Evolutionary conservation across 2,329 filamentous ascomycete species (phyloP).

Genomic region (Botrytis elliptica): DNA sequence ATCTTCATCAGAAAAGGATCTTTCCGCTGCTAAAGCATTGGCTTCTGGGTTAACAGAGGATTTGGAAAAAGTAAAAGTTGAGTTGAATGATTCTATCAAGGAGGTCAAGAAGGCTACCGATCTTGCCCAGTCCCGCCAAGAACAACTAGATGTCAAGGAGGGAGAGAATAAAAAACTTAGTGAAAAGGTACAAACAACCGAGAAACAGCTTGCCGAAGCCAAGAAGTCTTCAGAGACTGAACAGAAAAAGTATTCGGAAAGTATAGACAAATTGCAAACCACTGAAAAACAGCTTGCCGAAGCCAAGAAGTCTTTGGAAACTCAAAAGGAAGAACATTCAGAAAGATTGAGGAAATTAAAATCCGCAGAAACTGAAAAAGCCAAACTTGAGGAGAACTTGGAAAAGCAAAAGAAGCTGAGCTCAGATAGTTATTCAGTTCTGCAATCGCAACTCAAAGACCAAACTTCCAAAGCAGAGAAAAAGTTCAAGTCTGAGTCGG

Average conservation of each 20-base stretch:
- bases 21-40: slow-evolving; percentile 70
- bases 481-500: slow-evolving; percentile 26
- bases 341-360: background rate
- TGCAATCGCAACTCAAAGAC: slow-evolving; percentile 28
- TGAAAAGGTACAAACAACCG: slow-evolving; percentile 32
- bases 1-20: slow-evolving; percentile 64
- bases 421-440: slow-evolving; percentile 27
- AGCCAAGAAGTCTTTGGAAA: slow-evolving; percentile 30
- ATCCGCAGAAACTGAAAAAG: slow-evolving; percentile 28
- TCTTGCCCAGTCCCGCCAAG: slow-evolving; percentile 27
- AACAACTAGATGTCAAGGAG: slow-evolving; percentile 32
- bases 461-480: slow-evolving; percentile 25
- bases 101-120: slow-evolving; percentile 65
- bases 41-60: slow-evolving; percentile 59
- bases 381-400: slow-evolving; percentile 27
- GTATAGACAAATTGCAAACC: slow-evolving; percentile 26
- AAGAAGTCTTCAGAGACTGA: slow-evolving; percentile 30
- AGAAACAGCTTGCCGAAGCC: slow-evolving; percentile 30
- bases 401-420: slow-evolving; percentile 26
- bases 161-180: slow-evolving; percentile 34
- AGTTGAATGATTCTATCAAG: slow-evolving; percentile 65
- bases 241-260: slow-evolving; percentile 24
- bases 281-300: slow-evolving; percentile 32
- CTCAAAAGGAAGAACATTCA: slow-evolving; percentile 27
- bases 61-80: slow-evolving; percentile 43